phyloP scores from a whole-genome alignment of 768 basidiomycete genomes.

The Lentinus tigrinus region DNA sequence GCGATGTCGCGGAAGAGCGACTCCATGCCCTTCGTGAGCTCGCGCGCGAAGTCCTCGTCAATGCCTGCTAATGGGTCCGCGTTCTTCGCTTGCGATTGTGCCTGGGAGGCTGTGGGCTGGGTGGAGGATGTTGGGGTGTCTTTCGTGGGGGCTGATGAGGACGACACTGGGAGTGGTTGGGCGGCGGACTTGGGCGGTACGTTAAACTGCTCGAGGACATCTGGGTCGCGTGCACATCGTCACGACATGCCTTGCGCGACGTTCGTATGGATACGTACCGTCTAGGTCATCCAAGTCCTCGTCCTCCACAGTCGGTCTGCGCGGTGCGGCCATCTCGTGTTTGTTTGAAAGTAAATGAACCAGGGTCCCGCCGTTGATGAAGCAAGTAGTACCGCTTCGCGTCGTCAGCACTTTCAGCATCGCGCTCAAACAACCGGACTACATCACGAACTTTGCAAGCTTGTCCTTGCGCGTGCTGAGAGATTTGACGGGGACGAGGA shows the following conservation, averaged over 20 bases:
- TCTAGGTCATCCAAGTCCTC: constrained; percentile 75
- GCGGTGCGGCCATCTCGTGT: constrained; percentile 9
- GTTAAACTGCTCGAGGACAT: constrained; percentile 49
- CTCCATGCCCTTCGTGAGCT: constrained; percentile 46
- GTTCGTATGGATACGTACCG: constrained; percentile 32
- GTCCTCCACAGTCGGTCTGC: constrained; percentile 25
- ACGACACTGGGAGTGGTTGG: constrained; percentile 16
- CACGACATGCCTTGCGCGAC: background rate
- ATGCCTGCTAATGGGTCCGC: constrained; percentile 19
- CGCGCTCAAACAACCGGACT: too few species aligned
- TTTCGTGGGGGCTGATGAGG: constrained; percentile 20
- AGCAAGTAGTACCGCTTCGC: too few species aligned
- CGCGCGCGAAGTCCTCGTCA: constrained; percentile 35
- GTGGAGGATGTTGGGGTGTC: constrained; percentile 15
- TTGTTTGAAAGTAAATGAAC: too few species aligned
- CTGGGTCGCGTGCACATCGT: constrained; percentile 28
- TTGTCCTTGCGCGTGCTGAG: too few species aligned
- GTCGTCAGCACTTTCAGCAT: too few species aligned
- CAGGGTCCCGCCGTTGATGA: too few species aligned
- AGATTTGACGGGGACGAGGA: too few species aligned
- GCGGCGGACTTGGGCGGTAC: constrained; percentile 18
- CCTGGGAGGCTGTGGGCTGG: constrained; percentile 1
- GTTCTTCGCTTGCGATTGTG: constrained; percentile 1
- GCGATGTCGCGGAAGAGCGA: constrained; percentile 40
- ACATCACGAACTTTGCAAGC: too few species aligned